Evolutionary conservation across 75 land plant genomes (phyloP).

Genomic region (Pinus taeda): DNA sequence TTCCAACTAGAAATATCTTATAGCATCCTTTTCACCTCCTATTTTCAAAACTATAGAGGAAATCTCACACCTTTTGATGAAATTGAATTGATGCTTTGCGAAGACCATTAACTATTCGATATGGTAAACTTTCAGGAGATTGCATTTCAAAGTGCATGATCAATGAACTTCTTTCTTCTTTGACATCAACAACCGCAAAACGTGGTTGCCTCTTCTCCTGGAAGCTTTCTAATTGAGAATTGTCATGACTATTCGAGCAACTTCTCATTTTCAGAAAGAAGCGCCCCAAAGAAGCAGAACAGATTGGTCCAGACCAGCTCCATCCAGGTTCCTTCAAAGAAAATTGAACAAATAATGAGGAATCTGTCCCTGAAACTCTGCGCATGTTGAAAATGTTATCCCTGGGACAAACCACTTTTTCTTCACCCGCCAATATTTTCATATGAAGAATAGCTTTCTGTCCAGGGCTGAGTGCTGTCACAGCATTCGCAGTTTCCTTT

Average conservation of each 20-base stretch:
- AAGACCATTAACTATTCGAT: conserved; percentile 77
- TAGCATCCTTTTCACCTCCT: not conserved
- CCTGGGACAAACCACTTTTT: conserved; percentile 21
- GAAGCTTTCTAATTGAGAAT: conserved; percentile 2
- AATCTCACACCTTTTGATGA: conserved; percentile 69
- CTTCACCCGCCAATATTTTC: conserved; percentile 21
- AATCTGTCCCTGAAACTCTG: conserved; percentile 21
- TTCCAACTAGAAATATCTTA: not conserved
- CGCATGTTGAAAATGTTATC: conserved; percentile 36
- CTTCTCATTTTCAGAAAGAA: conserved; percentile 71
- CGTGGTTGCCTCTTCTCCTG: conserved; percentile 6
- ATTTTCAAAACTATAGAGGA: not conserved
- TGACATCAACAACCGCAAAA: conserved; percentile 63
- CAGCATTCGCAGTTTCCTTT: conserved; percentile 55
- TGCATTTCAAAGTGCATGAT: conserved; percentile 61
- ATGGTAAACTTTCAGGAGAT: conserved; percentile 51
- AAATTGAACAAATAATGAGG: conserved; percentile 54
- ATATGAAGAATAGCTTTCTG: conserved; percentile 39
- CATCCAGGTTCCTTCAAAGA: conserved; percentile 38
- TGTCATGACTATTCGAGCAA: conserved; percentile 2
- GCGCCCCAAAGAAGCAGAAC: conserved; percentile 81
- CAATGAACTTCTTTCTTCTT: conserved; percentile 66
- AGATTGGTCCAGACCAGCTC: conserved; percentile 90
- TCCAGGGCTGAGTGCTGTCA: conserved; percentile 28
- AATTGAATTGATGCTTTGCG: conserved; percentile 41